A percentile compares a stretch with the other conserved stretches of the same genome.
These are phyloP conservation scores for Beauveria sp. DNA, from an alignment of 2,329 filamentous ascomycete species.

Conservation along the genomic window DNA sequence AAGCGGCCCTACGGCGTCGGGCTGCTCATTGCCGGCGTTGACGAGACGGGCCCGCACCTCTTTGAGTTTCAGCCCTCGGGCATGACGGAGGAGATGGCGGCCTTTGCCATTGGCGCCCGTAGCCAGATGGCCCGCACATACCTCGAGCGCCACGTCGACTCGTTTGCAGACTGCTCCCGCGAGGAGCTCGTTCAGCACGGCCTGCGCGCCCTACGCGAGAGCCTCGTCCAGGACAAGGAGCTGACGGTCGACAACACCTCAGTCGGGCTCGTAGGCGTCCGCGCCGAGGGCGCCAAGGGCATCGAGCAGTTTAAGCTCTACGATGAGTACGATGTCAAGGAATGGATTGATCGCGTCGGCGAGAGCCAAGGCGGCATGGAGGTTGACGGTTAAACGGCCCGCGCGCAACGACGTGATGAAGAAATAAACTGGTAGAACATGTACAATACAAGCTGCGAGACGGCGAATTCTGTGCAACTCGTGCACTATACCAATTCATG, in stretches of 20 bases:
- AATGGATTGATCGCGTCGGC: slow-evolving; percentile 72
- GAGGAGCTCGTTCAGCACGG: slow-evolving; percentile 91
- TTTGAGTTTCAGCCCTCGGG: slow-evolving; percentile 98
- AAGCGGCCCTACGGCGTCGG: slow-evolving; percentile 95
- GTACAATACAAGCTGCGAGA: slow-evolving; percentile 27
- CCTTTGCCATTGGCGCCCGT: slow-evolving; percentile 90
- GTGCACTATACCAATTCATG: slow-evolving; percentile 6
- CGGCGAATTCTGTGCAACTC: slow-evolving; percentile 16
- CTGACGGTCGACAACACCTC: slow-evolving; percentile 95
- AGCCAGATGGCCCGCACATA: slow-evolving; percentile 98
- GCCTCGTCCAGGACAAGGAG: slow-evolving; percentile 93
- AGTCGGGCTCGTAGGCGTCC: slow-evolving; percentile 71
- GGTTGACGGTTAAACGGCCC: slow-evolving; percentile 25
- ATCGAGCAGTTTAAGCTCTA: slow-evolving; percentile 83
- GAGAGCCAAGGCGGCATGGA: slow-evolving; percentile 38
- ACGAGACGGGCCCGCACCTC: slow-evolving; percentile 87
- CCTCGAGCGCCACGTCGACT: slow-evolving; percentile 82
- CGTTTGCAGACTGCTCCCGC: slow-evolving; percentile 66
- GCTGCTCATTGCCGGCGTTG: slow-evolving; percentile 84
- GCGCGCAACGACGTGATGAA: slow-evolving; percentile 13
- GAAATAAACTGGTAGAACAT: slow-evolving; percentile 24
- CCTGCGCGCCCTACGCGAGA: slow-evolving; percentile 87
- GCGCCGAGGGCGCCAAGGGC: slow-evolving; percentile 42
- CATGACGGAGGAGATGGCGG: slow-evolving; percentile 94
- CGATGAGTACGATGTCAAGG: slow-evolving; percentile 79